Base-by-base conservation (phyloP, 2,329 filamentous ascomycete genomes). In the Teratosphaeriaceae sp. region DNA sequence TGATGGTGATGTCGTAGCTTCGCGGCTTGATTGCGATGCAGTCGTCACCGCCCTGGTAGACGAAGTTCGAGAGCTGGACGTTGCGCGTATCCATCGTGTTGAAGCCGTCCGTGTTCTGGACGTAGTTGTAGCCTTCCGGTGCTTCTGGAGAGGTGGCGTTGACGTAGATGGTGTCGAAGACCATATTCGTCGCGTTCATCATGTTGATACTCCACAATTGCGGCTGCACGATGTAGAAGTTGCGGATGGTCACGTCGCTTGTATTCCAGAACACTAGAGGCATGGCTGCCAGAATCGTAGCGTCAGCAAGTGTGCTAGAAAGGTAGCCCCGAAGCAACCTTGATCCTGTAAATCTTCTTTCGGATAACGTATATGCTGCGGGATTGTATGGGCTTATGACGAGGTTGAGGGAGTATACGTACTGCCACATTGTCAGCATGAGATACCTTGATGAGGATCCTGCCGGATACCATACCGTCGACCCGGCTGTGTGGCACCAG, bases 21-120 rank as follows among this genome's bases (percentile, higher is more conserved):
- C 83, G 71, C 31, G 74, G 69, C 63, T 84, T 86, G 47, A 72
- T 69, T 30, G 74, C 73, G 20, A 79, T 73, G 61, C 83, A 87
- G 43, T 75, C 65, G 56, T 73, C 82, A 53, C 79, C 74, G 8
- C 75, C 75, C 60, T 76, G 72, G 51, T 75, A 78, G 5, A 65
- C 59, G 40, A 78, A 69, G 45, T 75, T 74, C 3, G 61, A 69
- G 4, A 78, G 63, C 5, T 57, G 59, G 36, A 78, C 61, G 46
- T 78, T 74, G 7, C 61, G 51, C 1, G 65, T 66, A 48, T 78
- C 74, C 73, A 78, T 76, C 0, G 75, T 78, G 49, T 78, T 20
- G 33, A 36, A 20, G 33, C 33, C 33, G 33, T 20, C 16, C 0
- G 74, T 77, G 49, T 78, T 78, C 54, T 76, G 73, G 1, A 76